Evolutionary conservation across 306 rosid species (phyloP).

Genomic region (Vigna hirtella): DNA sequence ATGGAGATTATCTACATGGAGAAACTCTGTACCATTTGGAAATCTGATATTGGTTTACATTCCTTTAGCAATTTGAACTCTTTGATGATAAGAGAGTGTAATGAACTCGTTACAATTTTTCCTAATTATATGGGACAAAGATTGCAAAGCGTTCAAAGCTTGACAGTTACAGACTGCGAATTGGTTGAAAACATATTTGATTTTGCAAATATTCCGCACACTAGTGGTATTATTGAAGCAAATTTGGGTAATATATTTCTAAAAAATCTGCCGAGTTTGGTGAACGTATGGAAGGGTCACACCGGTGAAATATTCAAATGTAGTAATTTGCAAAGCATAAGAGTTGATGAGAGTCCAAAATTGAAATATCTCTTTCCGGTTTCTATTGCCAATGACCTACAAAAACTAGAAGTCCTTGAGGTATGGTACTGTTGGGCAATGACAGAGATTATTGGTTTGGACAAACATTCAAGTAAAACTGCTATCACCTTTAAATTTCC

Average conservation of each 20-base stretch:
- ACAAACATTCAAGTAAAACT: background rate
- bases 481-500: background rate
- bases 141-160: slow-evolving; percentile 5
- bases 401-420: background rate
- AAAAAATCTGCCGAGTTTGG: background rate
- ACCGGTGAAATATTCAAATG: background rate
- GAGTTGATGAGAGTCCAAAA: rapidly evolving
- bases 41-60: background rate
- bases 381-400: slow-evolving; percentile 30
- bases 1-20: background rate
- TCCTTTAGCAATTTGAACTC: slow-evolving; percentile 25
- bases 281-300: slow-evolving; percentile 37
- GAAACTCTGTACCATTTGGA: slow-evolving; percentile 32
- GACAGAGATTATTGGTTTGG: slow-evolving; percentile 42
- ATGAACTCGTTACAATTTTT: too few species aligned
- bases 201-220: background rate
- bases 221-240: too few species aligned
- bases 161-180: background rate
- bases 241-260: background rate
- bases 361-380: slow-evolving; percentile 38
- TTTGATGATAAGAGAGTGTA: slow-evolving; percentile 13
- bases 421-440: rapidly evolving
- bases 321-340: background rate
- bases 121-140: too few species aligned
- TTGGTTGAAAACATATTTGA: slow-evolving; percentile 36